Conservation (phyloP, 2,329 filamentous ascomycete genomes). For the Clarireedia monteithiana region DNA sequence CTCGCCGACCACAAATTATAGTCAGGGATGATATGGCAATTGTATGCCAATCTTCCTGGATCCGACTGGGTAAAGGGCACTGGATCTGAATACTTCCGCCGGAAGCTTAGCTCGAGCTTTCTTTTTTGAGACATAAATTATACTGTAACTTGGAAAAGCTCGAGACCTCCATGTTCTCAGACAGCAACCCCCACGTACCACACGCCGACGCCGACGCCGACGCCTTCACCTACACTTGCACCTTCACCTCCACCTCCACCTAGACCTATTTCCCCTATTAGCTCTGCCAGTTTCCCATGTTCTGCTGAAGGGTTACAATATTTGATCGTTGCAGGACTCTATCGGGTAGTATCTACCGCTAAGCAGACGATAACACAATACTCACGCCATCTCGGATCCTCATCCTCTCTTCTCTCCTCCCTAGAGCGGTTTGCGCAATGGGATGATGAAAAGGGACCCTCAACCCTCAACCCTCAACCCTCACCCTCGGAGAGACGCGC, state of each 20-base stretch:
- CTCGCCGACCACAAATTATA: slow-evolving; percentile 7
- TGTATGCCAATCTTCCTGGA: background rate
- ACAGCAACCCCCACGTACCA: background rate
- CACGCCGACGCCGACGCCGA: background rate
- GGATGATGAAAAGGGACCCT: background rate
- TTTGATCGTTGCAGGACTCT: too few species aligned
- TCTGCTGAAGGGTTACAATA: background rate
- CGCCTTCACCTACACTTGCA: too few species aligned
- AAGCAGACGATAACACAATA: too few species aligned
- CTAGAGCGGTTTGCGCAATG: background rate
- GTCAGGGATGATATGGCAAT: background rate
- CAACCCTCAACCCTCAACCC: too few species aligned
- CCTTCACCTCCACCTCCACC: too few species aligned
- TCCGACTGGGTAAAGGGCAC: background rate
- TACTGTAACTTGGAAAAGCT: background rate
- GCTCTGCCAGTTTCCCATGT: background rate
- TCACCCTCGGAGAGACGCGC: background rate
- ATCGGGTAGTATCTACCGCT: too few species aligned
- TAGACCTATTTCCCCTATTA: too few species aligned
- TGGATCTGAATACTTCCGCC: background rate
- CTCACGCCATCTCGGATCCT: too few species aligned
- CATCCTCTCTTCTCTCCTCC: background rate
- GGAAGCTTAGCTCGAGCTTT: background rate
- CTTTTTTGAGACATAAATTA: slow-evolving; percentile 1
- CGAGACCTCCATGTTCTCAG: background rate